Base-by-base conservation (phyloP, 371 early-diverging fungal genomes). In the Umbelopsis sp. region DNA sequence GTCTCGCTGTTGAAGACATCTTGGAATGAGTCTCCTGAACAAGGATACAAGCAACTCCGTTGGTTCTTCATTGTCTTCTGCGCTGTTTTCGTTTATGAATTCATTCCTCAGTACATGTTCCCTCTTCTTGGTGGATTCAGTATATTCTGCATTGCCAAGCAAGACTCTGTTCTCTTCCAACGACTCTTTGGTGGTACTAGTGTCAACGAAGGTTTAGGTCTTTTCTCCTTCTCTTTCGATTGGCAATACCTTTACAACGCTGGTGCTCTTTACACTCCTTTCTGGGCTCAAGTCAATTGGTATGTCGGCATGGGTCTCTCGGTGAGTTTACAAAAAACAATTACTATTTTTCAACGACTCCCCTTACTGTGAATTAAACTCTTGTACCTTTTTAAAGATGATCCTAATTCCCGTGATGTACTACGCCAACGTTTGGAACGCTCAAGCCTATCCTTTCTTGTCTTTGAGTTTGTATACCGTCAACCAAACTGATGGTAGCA, bases 1-100 rank as follows among this genome's bases (percentile, higher is more conserved):
- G 88, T 92, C 14, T 90, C 95, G 0, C 71, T 96, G 37, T 86
- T 94, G 70, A 82, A 83, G 20, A 86, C 94, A 0, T 81, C 95
- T n/a, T 94, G 94, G 72, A 51, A 78, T 0, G 77, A 82, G 29
- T 81, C 85, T 24, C 76, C 82, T 41, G 84, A 84, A 69, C 79
- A 91, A 63, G 57, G 35, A 18, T 35, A n/a, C 18, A 57, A 57
- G 35, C 29, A 35, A 35, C 57, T 57, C 37, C 84, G 86, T 69
- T 88, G 89, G 85, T 84, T 87, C 67, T 83, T 86, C 68, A 68
- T 84, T 1, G 75, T 85, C 0, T 81, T 81, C 65, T 70, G 44
- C 0, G 67, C 63, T 41, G 68, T 74, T 24, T 83, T 83, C 73
- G 48, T 81, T 3, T 83, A 80, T 50, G 81, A 81, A 50, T 78